Conservation (phyloP, 2,329 filamentous ascomycete genomes). For the Pestalotiopsis sp. region DNA sequence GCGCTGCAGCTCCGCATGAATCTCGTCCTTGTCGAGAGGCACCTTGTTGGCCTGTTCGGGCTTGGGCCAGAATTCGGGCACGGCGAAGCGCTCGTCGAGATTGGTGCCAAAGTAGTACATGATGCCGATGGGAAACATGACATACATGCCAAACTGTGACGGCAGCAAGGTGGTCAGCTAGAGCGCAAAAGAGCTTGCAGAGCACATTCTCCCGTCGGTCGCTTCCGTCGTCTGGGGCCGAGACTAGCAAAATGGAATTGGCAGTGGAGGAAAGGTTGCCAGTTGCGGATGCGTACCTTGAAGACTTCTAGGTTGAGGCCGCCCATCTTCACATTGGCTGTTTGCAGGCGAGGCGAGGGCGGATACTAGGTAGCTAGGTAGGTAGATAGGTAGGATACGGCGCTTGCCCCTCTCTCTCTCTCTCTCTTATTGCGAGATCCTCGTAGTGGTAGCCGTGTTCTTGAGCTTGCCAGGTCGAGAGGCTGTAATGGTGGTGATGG, state of each 20-base stretch:
- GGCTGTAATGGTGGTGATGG: no score
- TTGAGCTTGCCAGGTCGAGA: no score
- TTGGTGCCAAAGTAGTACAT: conserved; percentile 99
- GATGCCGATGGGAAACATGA: conserved; percentile 97
- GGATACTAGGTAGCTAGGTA: not conserved
- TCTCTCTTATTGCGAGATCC: no score
- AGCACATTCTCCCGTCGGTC: not conserved
- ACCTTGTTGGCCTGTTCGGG: conserved; percentile 74
- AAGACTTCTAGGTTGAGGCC: conserved; percentile 92
- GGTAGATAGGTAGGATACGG: not conserved
- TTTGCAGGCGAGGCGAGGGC: conserved; percentile 18
- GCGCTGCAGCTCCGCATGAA: conserved; percentile 76
- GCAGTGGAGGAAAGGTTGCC: conserved; percentile 7
- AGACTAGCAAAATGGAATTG: not conserved
- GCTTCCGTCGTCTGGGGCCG: not conserved
- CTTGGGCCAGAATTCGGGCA: conserved; percentile 92
- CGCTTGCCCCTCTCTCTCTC: no score
- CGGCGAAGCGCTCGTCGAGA: conserved; percentile 86
- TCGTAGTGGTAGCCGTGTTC: no score
- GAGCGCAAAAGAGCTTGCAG: not conserved
- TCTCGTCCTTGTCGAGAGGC: conserved; percentile 77
- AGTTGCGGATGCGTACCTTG: conserved; percentile 64
- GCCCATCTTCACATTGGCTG: conserved; percentile 52
- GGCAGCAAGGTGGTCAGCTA: not conserved
- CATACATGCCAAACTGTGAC: conserved; percentile 89